Percentiles rank a stretch among this genome's conserved stretches.
Conservation (phyloP, 805 yeast species). For the Wickerhamomyces mucosus region DNA sequence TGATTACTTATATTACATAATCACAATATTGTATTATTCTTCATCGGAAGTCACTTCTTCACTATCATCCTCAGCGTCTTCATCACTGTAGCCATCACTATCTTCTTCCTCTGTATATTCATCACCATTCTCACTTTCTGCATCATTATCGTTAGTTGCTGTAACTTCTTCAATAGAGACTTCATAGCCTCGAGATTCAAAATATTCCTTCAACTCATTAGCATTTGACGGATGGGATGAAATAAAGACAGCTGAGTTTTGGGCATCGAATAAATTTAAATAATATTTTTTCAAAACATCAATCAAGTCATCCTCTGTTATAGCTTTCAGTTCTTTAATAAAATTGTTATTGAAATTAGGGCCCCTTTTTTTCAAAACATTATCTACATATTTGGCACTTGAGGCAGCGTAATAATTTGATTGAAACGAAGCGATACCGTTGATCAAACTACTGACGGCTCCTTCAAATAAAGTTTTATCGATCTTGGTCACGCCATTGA, state of each 20-base stretch:
- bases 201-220: constrained; percentile 35
- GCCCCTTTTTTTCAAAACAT: constrained; percentile 61
- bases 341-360: constrained; percentile 48
- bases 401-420: constrained; percentile 62
- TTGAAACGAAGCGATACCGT: constrained; percentile 57
- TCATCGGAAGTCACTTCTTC: constrained; percentile 6
- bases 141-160: constrained; percentile 6
- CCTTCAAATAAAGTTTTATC: constrained; percentile 58
- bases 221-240: constrained; percentile 65
- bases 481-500: constrained; percentile 41
- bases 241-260: constrained; percentile 50
- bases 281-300: constrained; percentile 48
- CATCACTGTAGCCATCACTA: constrained; percentile 9
- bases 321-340: constrained; percentile 40
- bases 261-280: constrained; percentile 51
- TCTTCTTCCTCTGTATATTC: constrained; percentile 16
- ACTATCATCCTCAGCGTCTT: constrained; percentile 9
- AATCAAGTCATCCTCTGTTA: constrained; percentile 45
- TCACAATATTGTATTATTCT: background rate
- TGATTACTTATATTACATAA: no score
- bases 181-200: constrained; percentile 47
- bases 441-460: constrained; percentile 68
- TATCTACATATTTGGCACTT: constrained; percentile 52
- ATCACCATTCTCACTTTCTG: constrained; percentile 10
- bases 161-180: constrained; percentile 49